These are phyloP conservation scores for Lasiosphaeria ovina DNA, from an alignment of 495 filamentous ascomycete species.

Conservation along the genomic window DNA sequence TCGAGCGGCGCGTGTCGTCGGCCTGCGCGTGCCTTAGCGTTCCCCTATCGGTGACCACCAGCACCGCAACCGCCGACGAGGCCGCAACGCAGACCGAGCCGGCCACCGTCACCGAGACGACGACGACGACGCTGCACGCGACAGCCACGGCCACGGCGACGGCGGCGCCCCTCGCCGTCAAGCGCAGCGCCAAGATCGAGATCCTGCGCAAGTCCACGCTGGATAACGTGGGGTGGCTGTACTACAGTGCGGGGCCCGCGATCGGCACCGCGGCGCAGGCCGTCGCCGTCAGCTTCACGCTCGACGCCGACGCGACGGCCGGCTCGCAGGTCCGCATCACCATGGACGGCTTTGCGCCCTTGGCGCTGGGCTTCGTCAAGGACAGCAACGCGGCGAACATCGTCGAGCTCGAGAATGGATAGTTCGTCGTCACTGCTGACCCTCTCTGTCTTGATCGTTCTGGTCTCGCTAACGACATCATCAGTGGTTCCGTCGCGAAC, in stretches of 20 bases:
- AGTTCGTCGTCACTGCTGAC: background rate
- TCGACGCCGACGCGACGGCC: conserved; percentile 3
- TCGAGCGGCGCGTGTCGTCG: conserved; percentile 7
- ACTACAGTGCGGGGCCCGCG: conserved; percentile 8
- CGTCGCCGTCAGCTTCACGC: background rate
- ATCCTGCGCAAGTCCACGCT: conserved; percentile 9
- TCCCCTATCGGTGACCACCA: conserved; percentile 6
- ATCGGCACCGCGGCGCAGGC: conserved; percentile 10
- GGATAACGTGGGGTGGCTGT: conserved; percentile 4
- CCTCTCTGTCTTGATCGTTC: background rate
- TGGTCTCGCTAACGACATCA: background rate
- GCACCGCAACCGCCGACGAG: conserved; percentile 5
- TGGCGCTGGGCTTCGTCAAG: conserved; percentile 5
- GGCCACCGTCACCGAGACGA: conserved; percentile 6
- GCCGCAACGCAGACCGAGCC: background rate
- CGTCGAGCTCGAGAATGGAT: conserved; percentile 4
- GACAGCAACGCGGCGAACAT: background rate
- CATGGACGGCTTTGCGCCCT: background rate
- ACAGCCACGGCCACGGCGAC: conserved; percentile 13
- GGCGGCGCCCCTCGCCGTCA: background rate
- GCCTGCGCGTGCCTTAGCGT: conserved; percentile 16
- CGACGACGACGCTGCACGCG: conserved; percentile 4
- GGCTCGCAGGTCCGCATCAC: background rate
- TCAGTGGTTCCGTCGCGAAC: background rate
- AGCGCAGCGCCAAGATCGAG: conserved; percentile 5